Evolutionary conservation across 2,329 filamentous ascomycete genomes (phyloP).

Genomic region (Neofusicoccum cordaticola): DNA sequence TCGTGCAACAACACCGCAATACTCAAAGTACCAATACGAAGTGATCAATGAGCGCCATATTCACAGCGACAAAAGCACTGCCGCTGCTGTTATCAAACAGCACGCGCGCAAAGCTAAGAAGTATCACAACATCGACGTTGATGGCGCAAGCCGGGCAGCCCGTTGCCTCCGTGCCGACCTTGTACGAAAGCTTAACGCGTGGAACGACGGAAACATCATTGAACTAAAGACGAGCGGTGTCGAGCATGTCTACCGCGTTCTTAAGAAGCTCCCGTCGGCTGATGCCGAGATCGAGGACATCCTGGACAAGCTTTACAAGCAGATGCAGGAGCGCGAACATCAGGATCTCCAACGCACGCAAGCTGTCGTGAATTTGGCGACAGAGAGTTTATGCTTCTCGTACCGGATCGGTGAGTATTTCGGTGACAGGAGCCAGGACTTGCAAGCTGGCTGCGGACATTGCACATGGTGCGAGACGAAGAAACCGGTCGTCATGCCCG

Average conservation of each 20-base stretch:
- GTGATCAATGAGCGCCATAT: slow-evolving; percentile 32
- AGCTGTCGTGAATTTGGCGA: slow-evolving; percentile 54
- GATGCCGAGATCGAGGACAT: slow-evolving; percentile 45
- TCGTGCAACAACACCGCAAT: slow-evolving; percentile 57
- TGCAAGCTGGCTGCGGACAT: slow-evolving; percentile 51
- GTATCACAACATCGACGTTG: slow-evolving; percentile 51
- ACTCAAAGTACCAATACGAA: slow-evolving; percentile 54
- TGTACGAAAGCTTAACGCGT: slow-evolving; percentile 54
- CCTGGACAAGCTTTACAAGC: slow-evolving; percentile 47
- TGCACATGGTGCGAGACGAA: slow-evolving; percentile 50
- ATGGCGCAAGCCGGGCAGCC: slow-evolving; percentile 32
- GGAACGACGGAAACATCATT: slow-evolving; percentile 51
- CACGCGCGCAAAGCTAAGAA: slow-evolving; percentile 43
- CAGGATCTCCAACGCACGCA: slow-evolving; percentile 53
- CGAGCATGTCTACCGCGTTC: slow-evolving; percentile 53
- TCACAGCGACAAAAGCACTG: slow-evolving; percentile 39
- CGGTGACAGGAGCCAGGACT: slow-evolving; percentile 50
- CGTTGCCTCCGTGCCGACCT: slow-evolving; percentile 47
- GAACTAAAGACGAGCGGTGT: slow-evolving; percentile 54
- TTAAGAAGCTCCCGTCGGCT: slow-evolving; percentile 46
- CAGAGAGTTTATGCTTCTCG: slow-evolving; percentile 52
- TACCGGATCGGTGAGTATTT: slow-evolving; percentile 55
- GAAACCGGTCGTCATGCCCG: slow-evolving; percentile 35
- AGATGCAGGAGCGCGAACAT: slow-evolving; percentile 53
- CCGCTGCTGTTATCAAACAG: slow-evolving; percentile 46